Percentiles rank a stretch among this genome's conserved stretches.
These are phyloP conservation scores for Sclerotinia glacialis DNA, from an alignment of 2,329 filamentous ascomycete species.

Conservation along the genomic window DNA sequence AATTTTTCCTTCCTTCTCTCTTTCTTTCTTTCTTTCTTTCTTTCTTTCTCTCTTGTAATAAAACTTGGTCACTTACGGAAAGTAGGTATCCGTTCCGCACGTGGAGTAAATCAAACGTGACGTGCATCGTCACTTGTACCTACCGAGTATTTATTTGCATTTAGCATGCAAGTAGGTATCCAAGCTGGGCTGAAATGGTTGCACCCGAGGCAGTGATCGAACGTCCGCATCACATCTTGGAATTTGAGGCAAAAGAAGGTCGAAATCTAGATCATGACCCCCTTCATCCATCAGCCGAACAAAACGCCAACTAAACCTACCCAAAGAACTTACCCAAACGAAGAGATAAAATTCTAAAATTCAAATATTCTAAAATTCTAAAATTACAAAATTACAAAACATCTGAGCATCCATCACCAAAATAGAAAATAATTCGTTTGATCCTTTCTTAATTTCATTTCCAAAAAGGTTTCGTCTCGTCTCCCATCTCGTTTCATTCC, in stretches of 20 bases:
- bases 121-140: constrained; percentile 18
- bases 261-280: not conserved
- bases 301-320: not conserved
- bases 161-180: constrained; percentile 6
- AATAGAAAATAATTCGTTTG: not conserved
- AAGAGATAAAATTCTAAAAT: not conserved
- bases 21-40: too few species aligned
- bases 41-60: not conserved
- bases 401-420: not conserved
- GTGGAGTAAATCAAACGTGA: constrained; percentile 19
- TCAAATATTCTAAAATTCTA: too few species aligned
- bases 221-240: not conserved
- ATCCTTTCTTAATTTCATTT: not conserved
- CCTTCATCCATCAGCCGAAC: not conserved
- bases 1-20: not conserved
- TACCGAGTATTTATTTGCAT: constrained; percentile 1
- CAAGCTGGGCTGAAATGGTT: not conserved
- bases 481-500: constrained; percentile 15
- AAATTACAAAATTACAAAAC: not conserved
- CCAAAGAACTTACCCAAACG: not conserved
- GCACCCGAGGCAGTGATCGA: constrained; percentile 13
- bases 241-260: not conserved
- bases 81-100: constrained; percentile 16
- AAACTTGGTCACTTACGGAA: constrained; percentile 10
- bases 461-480: constrained; percentile 5